These are phyloP conservation scores for Sisymbrium altissimum DNA, from an alignment of 345 rosid genomes.

Conservation along the genomic window DNA sequence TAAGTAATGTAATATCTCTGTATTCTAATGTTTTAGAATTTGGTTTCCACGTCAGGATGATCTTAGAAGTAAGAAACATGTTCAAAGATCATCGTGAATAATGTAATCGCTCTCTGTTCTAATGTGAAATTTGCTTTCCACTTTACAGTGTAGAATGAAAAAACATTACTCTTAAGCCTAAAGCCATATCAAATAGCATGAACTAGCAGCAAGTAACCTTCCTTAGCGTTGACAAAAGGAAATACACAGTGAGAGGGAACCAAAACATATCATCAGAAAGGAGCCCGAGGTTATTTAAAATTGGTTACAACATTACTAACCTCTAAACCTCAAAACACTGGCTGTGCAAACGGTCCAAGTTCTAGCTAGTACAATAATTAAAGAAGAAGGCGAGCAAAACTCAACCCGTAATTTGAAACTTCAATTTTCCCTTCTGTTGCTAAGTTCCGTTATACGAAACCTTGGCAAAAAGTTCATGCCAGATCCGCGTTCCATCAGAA, in stretches of 20 bases:
- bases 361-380: background rate
- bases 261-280: background rate
- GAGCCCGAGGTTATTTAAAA: background rate
- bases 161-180: background rate
- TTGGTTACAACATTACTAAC: background rate
- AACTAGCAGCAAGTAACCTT: background rate
- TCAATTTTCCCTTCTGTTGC: background rate
- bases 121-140: slow-evolving; percentile 11
- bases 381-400: background rate
- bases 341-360: background rate
- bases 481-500: background rate
- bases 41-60: background rate
- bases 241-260: background rate
- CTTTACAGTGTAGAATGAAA: background rate
- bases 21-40: background rate
- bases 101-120: slow-evolving; percentile 5
- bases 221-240: background rate
- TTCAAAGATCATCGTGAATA: background rate
- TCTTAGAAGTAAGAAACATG: background rate
- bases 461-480: background rate
- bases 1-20: slow-evolving; percentile 1
- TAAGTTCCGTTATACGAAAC: background rate
- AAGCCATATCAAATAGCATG: background rate
- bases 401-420: background rate
- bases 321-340: background rate